A percentile compares a stretch with the other conserved stretches of the same genome.
Evolutionary conservation across 495 filamentous ascomycete genomes (phyloP).

Genomic region (Penicillium dipodomyicola): DNA sequence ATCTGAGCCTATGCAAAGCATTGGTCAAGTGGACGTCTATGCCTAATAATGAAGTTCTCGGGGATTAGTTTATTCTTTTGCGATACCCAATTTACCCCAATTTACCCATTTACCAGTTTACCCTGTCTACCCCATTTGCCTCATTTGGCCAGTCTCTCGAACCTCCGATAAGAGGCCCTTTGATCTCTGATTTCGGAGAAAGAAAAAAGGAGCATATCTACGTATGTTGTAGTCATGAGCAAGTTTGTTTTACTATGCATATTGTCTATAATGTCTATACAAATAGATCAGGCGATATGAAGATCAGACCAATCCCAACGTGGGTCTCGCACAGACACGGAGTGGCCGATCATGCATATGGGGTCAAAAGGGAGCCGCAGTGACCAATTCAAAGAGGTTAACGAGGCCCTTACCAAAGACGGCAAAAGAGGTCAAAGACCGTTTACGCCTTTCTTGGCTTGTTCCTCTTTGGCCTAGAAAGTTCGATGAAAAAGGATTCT

Average conservation of each 20-base stretch:
- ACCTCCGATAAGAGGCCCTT: neutral
- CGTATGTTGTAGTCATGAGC: neutral
- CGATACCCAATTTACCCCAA: constrained; percentile 13
- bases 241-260: neutral
- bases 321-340: neutral
- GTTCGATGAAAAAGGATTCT: constrained; percentile 14
- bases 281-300: neutral
- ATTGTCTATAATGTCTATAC: too few relatives aligned
- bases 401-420: neutral
- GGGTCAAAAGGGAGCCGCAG: neutral
- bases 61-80: neutral
- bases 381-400: neutral
- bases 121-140: neutral
- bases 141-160: neutral
- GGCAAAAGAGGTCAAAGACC: constrained; percentile 1
- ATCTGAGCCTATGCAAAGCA: constrained; percentile 20
- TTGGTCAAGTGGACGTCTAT: constrained; percentile 23
- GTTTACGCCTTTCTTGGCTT: neutral
- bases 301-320: too few relatives aligned
- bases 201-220: neutral
- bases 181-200: neutral
- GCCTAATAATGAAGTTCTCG: constrained; percentile 28
- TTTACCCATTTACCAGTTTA: neutral
- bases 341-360: neutral
- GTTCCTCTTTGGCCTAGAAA: neutral